A percentile compares a stretch with the other conserved stretches of the same genome.
These are phyloP conservation scores for Tolypocladium cylindrosporum DNA, from an alignment of 2,329 filamentous ascomycete genomes.

Conservation along the genomic window DNA sequence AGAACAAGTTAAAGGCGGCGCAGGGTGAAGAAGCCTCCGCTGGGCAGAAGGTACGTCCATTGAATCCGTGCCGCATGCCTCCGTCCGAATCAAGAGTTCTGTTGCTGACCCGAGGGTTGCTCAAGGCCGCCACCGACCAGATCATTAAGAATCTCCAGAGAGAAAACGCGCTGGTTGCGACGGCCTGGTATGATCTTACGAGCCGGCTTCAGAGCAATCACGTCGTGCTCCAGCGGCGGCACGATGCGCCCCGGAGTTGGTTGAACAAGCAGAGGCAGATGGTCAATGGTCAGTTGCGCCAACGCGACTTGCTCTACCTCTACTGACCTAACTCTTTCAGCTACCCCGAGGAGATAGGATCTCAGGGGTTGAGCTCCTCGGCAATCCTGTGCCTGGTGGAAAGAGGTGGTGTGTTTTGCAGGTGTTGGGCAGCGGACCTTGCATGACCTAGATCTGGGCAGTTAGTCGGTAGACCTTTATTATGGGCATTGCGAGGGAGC, in stretches of 20 bases:
- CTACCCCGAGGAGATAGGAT: slow-evolving; percentile 36
- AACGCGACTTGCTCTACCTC: slow-evolving; percentile 32
- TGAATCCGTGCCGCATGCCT: background rate
- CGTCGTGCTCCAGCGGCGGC: slow-evolving; percentile 64
- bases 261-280: slow-evolving; percentile 71
- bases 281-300: slow-evolving; percentile 47
- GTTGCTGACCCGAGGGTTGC: background rate
- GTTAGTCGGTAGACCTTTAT: background rate
- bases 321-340: slow-evolving; percentile 30
- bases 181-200: slow-evolving; percentile 80
- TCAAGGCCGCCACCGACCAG: slow-evolving; percentile 40
- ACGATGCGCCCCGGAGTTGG: slow-evolving; percentile 72
- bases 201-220: slow-evolving; percentile 74
- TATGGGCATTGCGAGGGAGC: background rate
- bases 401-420: background rate
- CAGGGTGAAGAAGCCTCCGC: slow-evolving; percentile 38
- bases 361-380: slow-evolving; percentile 19
- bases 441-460: background rate
- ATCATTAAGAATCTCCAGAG: slow-evolving; percentile 60
- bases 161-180: slow-evolving; percentile 69
- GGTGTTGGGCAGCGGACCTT: background rate
- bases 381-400: background rate
- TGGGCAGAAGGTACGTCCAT: slow-evolving; percentile 40
- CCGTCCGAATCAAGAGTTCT: too few species aligned
- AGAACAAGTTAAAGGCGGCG: slow-evolving; percentile 42